Evolutionary conservation across 2,329 filamentous ascomycete genomes (phyloP), one percentile per base, ranked within the genome.

Genomic region (Cladophialophora immunda): DNA sequence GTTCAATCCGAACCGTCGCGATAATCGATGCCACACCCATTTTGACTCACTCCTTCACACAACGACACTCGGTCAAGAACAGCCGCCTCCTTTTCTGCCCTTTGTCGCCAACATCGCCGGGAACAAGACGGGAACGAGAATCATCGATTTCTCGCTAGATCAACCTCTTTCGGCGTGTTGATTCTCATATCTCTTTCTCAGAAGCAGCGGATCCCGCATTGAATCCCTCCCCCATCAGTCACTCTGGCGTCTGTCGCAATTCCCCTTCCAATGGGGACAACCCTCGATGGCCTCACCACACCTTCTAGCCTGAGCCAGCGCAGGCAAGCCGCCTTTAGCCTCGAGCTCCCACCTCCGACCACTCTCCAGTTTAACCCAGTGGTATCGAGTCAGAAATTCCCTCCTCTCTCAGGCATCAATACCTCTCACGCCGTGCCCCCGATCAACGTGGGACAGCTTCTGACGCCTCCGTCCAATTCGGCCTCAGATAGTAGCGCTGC

Each of bases 291-390:
- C 77, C 85, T 89, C 81, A 84, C 84, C 78, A 82, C 84, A 74
- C 84, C 86, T 73, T 83, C 85, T 76, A 90, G 90, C 81, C 89
- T 93, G 77, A 87, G 89, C 72, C 85, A 89, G 78, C 87, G 91
- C 75, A 87, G 90, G 78, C 87, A 89, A 75, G 90, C 90, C 75
- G 88, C 90, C 69, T 87, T 86, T 65, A 86, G 86, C 73, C 84
- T 93, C 69, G 88, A 91, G 75, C 85, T 92, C 58, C 87, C 88
- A 70, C 87, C 89, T 62, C 88, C 88, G 72, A 84, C 86, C 58
- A 81, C 86, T 74, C 79, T 77, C 1, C 74, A 78, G 70, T 68
- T 81, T 76, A 78, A 74, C 77, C 77, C 80, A 73, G 79, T 77
- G 77, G 52, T 61, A 53, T 79, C 79, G 57, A 74, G 79, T 27